phyloP scores from a whole-genome alignment of 805 yeast species.

The Kluyveromyces aestuarii region DNA sequence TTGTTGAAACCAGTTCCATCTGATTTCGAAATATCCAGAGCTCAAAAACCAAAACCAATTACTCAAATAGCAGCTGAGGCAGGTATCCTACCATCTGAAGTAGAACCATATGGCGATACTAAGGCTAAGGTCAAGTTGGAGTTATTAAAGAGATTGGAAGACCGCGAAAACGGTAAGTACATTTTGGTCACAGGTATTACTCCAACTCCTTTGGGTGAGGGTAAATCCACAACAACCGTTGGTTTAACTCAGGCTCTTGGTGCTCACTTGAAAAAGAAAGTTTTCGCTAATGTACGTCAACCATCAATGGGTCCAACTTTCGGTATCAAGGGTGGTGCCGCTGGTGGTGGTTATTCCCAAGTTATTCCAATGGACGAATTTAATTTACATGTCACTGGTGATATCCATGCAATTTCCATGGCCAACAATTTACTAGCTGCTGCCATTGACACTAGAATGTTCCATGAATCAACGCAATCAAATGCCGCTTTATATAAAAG shows the following conservation, averaged over 20 bases:
- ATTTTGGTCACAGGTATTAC: conserved; percentile 76
- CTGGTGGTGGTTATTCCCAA: conserved; percentile 84
- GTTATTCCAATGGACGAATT: conserved; percentile 86
- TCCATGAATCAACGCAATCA: conserved; percentile 69
- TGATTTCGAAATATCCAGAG: conserved; percentile 69
- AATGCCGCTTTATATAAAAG: conserved; percentile 67
- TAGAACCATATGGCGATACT: conserved; percentile 67
- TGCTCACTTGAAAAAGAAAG: conserved; percentile 60
- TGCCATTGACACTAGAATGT: conserved; percentile 78
- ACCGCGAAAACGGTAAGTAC: conserved; percentile 58
- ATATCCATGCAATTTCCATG: conserved; percentile 75
- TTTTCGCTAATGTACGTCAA: conserved; percentile 76
- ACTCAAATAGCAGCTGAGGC: conserved; percentile 60
- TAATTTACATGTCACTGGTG: conserved; percentile 81
- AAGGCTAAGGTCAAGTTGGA: conserved; percentile 69
- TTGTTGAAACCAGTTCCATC: conserved; percentile 67
- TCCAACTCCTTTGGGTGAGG: conserved; percentile 82
- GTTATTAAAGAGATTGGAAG: conserved; percentile 51
- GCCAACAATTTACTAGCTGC: conserved; percentile 78
- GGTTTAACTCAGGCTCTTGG: conserved; percentile 77
- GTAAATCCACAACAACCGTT: conserved; percentile 76
- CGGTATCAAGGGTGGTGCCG: conserved; percentile 87
- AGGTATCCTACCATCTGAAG: conserved; percentile 55
- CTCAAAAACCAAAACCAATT: conserved; percentile 64
- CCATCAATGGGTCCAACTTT: conserved; percentile 87